Evolutionary conservation across 371 early-diverging fungal genomes (phyloP), one percentile per base, ranked within the genome.

Genomic region (Syncephalastrum contaminatum): DNA sequence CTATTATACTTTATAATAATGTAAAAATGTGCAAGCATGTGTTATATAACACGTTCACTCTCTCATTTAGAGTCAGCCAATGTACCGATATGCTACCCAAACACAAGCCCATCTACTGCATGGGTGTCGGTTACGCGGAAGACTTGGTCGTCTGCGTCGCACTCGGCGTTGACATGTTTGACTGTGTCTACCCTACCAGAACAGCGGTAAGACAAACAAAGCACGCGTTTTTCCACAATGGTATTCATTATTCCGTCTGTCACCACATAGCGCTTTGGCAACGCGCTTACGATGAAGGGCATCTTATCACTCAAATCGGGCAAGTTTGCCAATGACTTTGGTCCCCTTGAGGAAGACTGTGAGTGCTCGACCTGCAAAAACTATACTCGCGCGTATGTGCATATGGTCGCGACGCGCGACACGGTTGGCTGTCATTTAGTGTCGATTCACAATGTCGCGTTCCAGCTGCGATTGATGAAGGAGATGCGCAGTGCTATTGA

Each of bases 101-200:
- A 25, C 78, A 76, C 58, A 94, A 96, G 57, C 97, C 98, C 10
- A 88, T 88, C 56, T 98, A 97, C 74, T 94, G 96, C 72, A 98
- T 98, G 98, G 98, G 98, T 25, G 92, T 98, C 20, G 98, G 98
- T 64, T 94, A 97, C 64, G 94, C 95, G 4, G 93, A 92, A 59
- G 96, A 97, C 73, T 67, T 97, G 62, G 91, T 97, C 6, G 91
- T 98, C 1, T 95, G 94, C 77, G 84, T 89, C 36, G 94, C 96
- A 22, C 75, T 98, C 48, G 98, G 98, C 51, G 92, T 93, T 21
- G 97, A 97, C 70, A 97, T 96, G 97, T 94, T 88, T 67, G 98
- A 98, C 69, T 98, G 98, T 73, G 98, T 98, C 5, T 98, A 91
- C 70, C 98, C 98, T 18, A 97, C 98, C 10, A 83, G 98, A 51